These are phyloP conservation scores for Asterochloris sp. DNA, from an alignment of 139 green algal species.

Conservation along the genomic window DNA sequence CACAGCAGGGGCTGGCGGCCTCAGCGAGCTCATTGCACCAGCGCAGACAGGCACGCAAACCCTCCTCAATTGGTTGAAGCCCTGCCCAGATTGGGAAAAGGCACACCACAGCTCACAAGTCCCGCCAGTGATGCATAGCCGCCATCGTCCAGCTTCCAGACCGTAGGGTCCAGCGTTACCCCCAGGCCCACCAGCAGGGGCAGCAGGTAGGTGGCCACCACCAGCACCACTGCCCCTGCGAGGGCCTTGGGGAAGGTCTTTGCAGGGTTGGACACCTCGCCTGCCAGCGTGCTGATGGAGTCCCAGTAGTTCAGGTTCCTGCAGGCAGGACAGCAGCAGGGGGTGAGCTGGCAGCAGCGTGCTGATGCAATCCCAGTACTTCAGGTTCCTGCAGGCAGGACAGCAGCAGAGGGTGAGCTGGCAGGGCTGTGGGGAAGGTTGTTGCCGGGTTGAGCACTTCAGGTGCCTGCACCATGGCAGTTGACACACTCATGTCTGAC, in stretches of 20 bases:
- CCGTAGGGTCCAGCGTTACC: constrained; percentile 32
- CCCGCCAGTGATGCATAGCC: constrained; percentile 78
- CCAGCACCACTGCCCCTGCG: constrained; percentile 61
- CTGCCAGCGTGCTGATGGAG: constrained; percentile 80
- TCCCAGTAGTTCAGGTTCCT: constrained; percentile 94
- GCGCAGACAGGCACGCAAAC: too few species aligned
- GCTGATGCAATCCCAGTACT: constrained; percentile 86
- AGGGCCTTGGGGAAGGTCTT: constrained; percentile 86
- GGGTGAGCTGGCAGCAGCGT: constrained; percentile 46
- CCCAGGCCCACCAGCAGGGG: constrained; percentile 80
- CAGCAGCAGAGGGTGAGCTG: too few species aligned
- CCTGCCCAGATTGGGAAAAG: too few species aligned
- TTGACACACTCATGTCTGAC: too few species aligned
- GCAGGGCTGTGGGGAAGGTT: too few species aligned
- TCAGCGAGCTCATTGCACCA: too few species aligned
- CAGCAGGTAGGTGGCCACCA: constrained; percentile 67
- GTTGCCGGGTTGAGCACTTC: constrained; percentile 88
- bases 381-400: constrained; percentile 78
- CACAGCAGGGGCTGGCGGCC: too few species aligned
- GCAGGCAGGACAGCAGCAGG: neutral
- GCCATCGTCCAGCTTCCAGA: constrained; percentile 72
- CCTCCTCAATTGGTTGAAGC: too few species aligned
- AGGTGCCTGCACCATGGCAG: constrained; percentile 77
- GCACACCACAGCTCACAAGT: constrained; percentile 31
- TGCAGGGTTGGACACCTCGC: constrained; percentile 76